Evolutionary conservation across 148 eudicot species (phyloP).

Genomic region (Fagopyrum tataricum): DNA sequence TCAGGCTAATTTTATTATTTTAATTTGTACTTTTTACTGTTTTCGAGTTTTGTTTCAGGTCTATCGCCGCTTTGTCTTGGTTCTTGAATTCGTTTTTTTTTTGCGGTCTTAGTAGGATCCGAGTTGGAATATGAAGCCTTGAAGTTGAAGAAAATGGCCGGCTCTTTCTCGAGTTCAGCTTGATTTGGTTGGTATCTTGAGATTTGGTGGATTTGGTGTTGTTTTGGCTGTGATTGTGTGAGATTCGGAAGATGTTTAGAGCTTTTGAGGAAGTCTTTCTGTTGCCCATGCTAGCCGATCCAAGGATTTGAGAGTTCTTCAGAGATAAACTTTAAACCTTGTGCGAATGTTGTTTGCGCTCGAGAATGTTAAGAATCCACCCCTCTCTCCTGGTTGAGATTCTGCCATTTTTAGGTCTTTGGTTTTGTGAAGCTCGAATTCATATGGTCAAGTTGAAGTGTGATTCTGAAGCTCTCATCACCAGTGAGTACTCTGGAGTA

Average conservation of each 20-base stretch:
- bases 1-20: background rate
- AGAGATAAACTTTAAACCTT: constrained; percentile 1
- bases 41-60: background rate
- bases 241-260: background rate
- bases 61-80: background rate
- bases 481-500: constrained; percentile 22
- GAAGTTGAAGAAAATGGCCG: constrained; percentile 1
- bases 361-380: constrained; percentile 34
- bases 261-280: background rate
- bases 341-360: constrained; percentile 8
- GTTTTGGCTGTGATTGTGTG: background rate
- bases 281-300: constrained; percentile 17
- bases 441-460: constrained; percentile 26
- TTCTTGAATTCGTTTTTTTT: background rate
- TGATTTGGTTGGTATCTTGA: background rate
- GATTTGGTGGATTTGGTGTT: background rate
- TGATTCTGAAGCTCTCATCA: constrained; percentile 20
- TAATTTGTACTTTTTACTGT: background rate
- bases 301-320: constrained; percentile 17
- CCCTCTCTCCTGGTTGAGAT: constrained; percentile 1
- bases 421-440: constrained; percentile 19
- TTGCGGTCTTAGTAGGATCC: constrained; percentile 11
- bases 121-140: constrained; percentile 6
- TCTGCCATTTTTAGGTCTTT: constrained; percentile 25
- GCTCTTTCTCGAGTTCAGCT: background rate